phyloP scores from a whole-genome alignment of 176 grass and related monocot species.

The Carex kokanica region DNA sequence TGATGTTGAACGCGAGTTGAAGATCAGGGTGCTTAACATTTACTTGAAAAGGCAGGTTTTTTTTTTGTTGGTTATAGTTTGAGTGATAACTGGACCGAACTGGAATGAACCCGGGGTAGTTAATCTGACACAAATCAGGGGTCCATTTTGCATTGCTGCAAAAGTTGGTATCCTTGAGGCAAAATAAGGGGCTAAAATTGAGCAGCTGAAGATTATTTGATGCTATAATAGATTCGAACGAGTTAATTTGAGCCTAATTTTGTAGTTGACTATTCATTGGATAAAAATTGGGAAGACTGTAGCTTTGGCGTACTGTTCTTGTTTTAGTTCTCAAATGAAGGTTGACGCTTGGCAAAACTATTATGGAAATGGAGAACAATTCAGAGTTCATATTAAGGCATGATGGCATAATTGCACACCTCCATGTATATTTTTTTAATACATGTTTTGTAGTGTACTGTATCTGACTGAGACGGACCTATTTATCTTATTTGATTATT shows the following conservation, averaged over 20 bases:
- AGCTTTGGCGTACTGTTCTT: neutral
- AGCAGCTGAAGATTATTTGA: neutral
- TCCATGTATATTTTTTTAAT: constrained; percentile 13
- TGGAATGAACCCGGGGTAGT: neutral
- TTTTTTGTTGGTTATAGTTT: neutral
- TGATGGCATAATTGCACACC: neutral
- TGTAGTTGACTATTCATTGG: neutral
- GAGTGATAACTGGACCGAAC: neutral
- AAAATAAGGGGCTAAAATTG: neutral
- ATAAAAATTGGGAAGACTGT: neutral
- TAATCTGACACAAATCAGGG: neutral
- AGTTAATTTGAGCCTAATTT: neutral
- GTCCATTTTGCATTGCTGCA: constrained; percentile 5
- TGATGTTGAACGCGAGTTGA: constrained; percentile 79
- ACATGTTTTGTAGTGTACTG: neutral
- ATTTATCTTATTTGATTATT: neutral
- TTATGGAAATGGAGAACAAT: neutral
- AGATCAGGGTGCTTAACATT: constrained; percentile 77
- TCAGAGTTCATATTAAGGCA: neutral
- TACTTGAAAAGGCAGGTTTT: constrained; percentile 69
- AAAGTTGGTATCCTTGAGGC: neutral
- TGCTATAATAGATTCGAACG: neutral
- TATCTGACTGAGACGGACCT: neutral
- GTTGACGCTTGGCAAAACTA: neutral
- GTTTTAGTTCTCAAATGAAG: neutral